Percentiles rank a stretch among this genome's conserved stretches.
Conservation (phyloP, 441 rosid genomes). For the Macaranga tanarius region DNA sequence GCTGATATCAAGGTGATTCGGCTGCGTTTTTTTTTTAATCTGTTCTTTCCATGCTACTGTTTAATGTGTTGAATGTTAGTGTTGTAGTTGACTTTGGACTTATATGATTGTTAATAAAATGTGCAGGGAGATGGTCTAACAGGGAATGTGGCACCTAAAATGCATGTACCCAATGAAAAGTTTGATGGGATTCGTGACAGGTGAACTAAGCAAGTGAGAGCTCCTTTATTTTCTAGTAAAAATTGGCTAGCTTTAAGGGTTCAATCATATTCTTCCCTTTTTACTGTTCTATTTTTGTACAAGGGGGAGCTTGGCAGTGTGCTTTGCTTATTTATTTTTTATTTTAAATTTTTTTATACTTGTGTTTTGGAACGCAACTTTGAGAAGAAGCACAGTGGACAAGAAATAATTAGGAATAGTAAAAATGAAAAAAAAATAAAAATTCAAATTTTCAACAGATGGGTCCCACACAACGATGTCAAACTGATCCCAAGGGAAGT, state of each 20-base stretch:
- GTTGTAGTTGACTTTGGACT: slow-evolving; percentile 15
- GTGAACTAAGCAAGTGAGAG: slow-evolving; percentile 92
- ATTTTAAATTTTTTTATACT: too few relatives aligned
- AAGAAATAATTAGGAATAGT: too few relatives aligned
- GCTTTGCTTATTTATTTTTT: too few relatives aligned
- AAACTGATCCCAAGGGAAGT: too few relatives aligned
- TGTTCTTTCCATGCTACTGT: slow-evolving; percentile 15
- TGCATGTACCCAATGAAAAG: slow-evolving; percentile 33
- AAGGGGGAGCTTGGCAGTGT: neutral
- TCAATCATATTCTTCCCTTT: slow-evolving; percentile 7
- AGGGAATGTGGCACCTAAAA: slow-evolving; percentile 32
- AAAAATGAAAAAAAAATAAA: too few relatives aligned
- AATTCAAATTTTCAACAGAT: too few relatives aligned
- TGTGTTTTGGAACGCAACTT: too few relatives aligned
- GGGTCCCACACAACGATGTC: too few relatives aligned
- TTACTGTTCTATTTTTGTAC: slow-evolving; percentile 11
- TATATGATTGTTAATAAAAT: slow-evolving; percentile 31
- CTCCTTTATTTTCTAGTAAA: slow-evolving; percentile 59
- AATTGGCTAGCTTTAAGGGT: slow-evolving; percentile 23
- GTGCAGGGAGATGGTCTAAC: slow-evolving; percentile 62
- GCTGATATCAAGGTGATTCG: slow-evolving; percentile 43
- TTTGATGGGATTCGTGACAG: slow-evolving; percentile 70
- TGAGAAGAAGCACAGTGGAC: too few relatives aligned
- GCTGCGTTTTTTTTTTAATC: slow-evolving; percentile 25
- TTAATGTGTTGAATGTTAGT: slow-evolving; percentile 6